Conservation (phyloP, 1,284 basidiomycete genomes). For the Moniliella sp. region DNA sequence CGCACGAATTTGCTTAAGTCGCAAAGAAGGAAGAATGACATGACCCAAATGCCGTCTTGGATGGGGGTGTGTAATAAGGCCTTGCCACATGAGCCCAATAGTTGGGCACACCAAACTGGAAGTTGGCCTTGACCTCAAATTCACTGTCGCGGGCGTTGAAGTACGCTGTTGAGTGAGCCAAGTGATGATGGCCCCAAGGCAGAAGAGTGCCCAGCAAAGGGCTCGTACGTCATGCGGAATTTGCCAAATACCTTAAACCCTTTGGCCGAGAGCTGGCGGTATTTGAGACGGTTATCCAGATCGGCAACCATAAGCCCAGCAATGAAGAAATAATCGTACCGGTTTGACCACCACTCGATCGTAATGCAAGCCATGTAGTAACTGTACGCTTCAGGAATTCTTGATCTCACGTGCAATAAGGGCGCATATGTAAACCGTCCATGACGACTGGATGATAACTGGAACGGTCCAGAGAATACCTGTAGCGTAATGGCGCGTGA, state of each 20-base stretch:
- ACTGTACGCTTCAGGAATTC: slow-evolving; percentile 14
- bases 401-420: slow-evolving; percentile 19
- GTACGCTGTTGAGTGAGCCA: slow-evolving; percentile 6
- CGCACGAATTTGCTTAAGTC: slow-evolving; percentile 14
- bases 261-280: too few relatives aligned
- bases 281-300: slow-evolving; percentile 19
- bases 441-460: slow-evolving; percentile 18
- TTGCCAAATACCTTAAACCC: too few relatives aligned
- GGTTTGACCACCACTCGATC: slow-evolving; percentile 20
- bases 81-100: slow-evolving; percentile 2
- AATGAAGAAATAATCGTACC: slow-evolving; percentile 25
- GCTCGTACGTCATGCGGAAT: too few relatives aligned
- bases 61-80: not conserved
- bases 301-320: slow-evolving; percentile 20
- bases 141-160: slow-evolving; percentile 7
- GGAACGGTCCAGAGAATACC: slow-evolving; percentile 28
- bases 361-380: slow-evolving; percentile 16
- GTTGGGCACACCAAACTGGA: slow-evolving; percentile 6
- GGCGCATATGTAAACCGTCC: slow-evolving; percentile 16
- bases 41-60: not conserved
- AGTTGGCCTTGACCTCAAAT: slow-evolving; percentile 12
- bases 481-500: slow-evolving; percentile 19
- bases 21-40: slow-evolving; percentile 14
- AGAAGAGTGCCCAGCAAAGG: slow-evolving; percentile 19
- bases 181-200: slow-evolving; percentile 8